Conservation (phyloP, 2,329 filamentous ascomycete species). For the Stagonosporopsis tanaceti region DNA sequence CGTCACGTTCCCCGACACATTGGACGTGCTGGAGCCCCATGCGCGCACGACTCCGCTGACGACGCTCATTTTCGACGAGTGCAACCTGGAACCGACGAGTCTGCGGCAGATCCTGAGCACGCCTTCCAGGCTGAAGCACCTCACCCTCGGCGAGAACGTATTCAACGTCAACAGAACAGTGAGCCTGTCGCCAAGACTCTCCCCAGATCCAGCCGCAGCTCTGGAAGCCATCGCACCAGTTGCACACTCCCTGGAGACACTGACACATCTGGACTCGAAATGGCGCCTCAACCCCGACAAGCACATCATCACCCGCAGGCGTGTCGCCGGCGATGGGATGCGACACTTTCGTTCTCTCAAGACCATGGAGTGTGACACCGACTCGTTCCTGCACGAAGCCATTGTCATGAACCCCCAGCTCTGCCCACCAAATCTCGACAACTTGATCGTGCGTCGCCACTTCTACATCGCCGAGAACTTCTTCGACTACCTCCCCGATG, state of each 20-base stretch:
- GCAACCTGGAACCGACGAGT: conserved; percentile 36
- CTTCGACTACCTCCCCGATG: conserved; percentile 39
- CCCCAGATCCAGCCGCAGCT: conserved; percentile 25
- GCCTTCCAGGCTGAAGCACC: conserved; percentile 39
- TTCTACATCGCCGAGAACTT: conserved; percentile 31
- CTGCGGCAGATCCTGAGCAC: conserved; percentile 38
- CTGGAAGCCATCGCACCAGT: conserved; percentile 38
- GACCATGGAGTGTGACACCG: conserved; percentile 40
- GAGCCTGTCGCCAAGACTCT: conserved; percentile 25
- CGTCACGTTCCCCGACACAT: conserved; percentile 30
- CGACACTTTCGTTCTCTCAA: conserved; percentile 42
- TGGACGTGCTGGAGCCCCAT: conserved; percentile 33
- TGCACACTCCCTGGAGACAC: conserved; percentile 42
- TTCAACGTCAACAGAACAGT: conserved; percentile 32
- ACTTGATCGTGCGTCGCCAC: conserved; percentile 37
- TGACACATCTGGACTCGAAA: conserved; percentile 39
- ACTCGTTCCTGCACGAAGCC: conserved; percentile 41
- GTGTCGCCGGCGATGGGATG: conserved; percentile 37
- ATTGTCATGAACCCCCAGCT: conserved; percentile 37
- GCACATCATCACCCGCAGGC: conserved; percentile 26
- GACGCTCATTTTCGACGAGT: conserved; percentile 48
- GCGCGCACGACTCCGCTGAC: conserved; percentile 37
- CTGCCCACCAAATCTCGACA: conserved; percentile 41
- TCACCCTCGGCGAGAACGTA: conserved; percentile 47
- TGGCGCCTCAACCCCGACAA: conserved; percentile 26